Base-by-base conservation (phyloP, 116 monocot species). In the Papilionanthe hybrid region DNA sequence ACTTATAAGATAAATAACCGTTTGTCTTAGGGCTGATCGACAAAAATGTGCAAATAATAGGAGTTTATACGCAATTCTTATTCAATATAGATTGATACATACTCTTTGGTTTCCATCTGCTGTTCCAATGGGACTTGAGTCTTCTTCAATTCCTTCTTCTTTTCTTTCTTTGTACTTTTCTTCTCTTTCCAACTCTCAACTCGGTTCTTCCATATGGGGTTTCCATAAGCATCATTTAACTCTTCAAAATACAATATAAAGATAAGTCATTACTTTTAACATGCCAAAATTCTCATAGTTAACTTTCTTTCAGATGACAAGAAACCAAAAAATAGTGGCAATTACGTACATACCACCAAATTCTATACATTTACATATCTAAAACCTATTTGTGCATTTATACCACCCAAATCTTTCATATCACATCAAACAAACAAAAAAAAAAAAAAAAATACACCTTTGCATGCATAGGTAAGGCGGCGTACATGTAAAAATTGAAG, bases 171-270 rank as follows among this genome's bases (percentile, higher is more conserved):
- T 66, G 85, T 87, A 9, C 84, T 90, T 72, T 92, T 96, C 82
- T 92, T 96, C 67, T 92, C 96, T 81, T 87, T 97, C 96, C 96
- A 97, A 80, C 96, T 92, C 79, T 92, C 88, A 37, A 97, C 94
- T 90, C 96, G 87, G 73, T 91, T 91, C 83, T 91, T 97, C 96
- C 96, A 97, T 72, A 97, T 84, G 55, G 93, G 92, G 74, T 96
- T 94, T 67, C 94, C 88, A 72, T 81, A 86, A 79, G 88, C 94
- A 76, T 78, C 76, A 85, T 86, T 84, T 75, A 82, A 43, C 79
- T 94, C 91, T 92, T 84, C 72, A 86, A 83, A 80, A 30, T 1
- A 73, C 28, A 22, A 74, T 28, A 55, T 27, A 22, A 73, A 20
- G 15, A 37, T 17, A 69, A 5, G 13, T 30, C 8, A 55, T 55